Base-by-base conservation (phyloP, 495 filamentous ascomycete species). In the Bryoglossum gracile region DNA sequence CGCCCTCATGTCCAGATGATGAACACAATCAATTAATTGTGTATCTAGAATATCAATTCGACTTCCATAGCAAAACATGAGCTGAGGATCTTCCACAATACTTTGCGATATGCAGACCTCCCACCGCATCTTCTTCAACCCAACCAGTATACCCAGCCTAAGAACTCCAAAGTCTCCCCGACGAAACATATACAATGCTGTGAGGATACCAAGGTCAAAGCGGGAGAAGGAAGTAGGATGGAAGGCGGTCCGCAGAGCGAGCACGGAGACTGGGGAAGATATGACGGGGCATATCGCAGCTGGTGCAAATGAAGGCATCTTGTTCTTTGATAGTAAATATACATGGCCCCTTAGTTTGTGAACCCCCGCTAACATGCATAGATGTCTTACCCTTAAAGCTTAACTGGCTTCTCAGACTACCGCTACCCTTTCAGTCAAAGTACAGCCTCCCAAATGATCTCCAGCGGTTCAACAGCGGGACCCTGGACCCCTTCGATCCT, bases 261-360 rank as follows among this genome's bases (percentile, higher is more conserved):
- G 66, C 50, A 72, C 68, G 0, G 43, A 72, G 25, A 68, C 70
- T 0, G 74, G 71, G 19, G 71, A 77, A 23, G 64, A 76, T 46
- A 73, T 81, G 54, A 73, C 70, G 8, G 91, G 92, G 2, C 89
- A 95, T 60, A 94, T 98, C 50, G 64, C 75, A 17, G 62, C 84
- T 4, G 70, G 63, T 1, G 64, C 81, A 0, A 83, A 84, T 48
- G 88, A 96, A 67, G 82, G 80, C 0, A 80, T 96, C 19, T 57
- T 98, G 5, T 98, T 90, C 65, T 80, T 98, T 53, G 88, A 94
- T 60, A 95, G 88, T 94, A 65, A 59, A 81, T 64, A n/a, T n/a
- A n/a, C n/a, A n/a, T n/a, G n/a, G n/a, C n/a, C n/a, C n/a, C n/a
- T n/a, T n/a, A n/a, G n/a, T n/a, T n/a, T n/a, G n/a, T n/a, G n/a